Percentiles rank a stretch among this genome's conserved stretches.
Evolutionary conservation across 768 basidiomycete species (phyloP).

Genomic region (Pisolithus marmoratus): DNA sequence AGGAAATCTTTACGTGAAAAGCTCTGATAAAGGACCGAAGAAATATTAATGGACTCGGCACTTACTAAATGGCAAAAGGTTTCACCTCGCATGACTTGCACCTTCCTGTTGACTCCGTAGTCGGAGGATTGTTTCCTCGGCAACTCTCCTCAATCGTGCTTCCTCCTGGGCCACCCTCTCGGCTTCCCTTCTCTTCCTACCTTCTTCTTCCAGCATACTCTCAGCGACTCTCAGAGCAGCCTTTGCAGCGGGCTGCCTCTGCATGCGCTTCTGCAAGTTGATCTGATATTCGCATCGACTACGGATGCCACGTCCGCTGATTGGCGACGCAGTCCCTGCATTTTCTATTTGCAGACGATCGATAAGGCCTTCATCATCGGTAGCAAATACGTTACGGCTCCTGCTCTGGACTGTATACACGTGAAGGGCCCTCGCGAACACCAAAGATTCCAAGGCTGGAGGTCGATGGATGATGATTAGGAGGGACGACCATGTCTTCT

Average conservation of each 20-base stretch:
- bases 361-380: conserved; percentile 38
- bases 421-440: conserved; percentile 31
- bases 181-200: conserved; percentile 49
- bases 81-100: conserved; percentile 1
- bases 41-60: neutral
- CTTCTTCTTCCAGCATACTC: conserved; percentile 56
- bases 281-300: conserved; percentile 59
- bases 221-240: conserved; percentile 52
- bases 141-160: conserved; percentile 36
- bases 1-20: too few species aligned
- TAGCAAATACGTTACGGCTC: conserved; percentile 17
- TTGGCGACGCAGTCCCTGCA: conserved; percentile 54
- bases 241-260: conserved; percentile 51
- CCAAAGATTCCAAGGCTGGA: conserved; percentile 34
- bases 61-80: neutral
- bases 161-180: conserved; percentile 50
- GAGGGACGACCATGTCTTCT: conserved; percentile 50
- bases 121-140: conserved; percentile 45
- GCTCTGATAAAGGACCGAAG: too few species aligned
- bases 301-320: conserved; percentile 63
- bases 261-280: conserved; percentile 63
- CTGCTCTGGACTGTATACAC: conserved; percentile 38
- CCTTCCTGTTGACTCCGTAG: conserved; percentile 24
- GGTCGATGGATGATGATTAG: conserved; percentile 37
- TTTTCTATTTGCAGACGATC: conserved; percentile 66